Evolutionary conservation across 768 basidiomycete species (phyloP).

Genomic region (Coprinopsis cinerea): DNA sequence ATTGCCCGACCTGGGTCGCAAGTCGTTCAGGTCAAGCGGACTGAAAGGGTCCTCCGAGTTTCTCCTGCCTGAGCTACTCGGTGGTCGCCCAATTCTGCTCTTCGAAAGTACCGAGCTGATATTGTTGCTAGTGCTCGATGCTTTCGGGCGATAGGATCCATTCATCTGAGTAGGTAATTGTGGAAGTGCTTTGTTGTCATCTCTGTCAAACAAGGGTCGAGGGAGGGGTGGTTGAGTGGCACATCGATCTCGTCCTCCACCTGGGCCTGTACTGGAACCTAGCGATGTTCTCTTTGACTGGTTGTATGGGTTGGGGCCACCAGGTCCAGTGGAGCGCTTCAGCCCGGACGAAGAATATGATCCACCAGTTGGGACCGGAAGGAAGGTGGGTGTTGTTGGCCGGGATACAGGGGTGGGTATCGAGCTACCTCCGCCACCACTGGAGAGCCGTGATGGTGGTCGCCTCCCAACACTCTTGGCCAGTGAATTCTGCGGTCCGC

Average conservation of each 20-base stretch:
- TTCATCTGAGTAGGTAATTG: conserved; percentile 35
- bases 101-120: conserved; percentile 33
- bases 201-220: conserved; percentile 25
- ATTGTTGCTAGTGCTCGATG: conserved; percentile 29
- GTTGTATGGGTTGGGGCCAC: conserved; percentile 31
- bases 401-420: conserved; percentile 65
- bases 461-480: conserved; percentile 47
- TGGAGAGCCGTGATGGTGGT: conserved; percentile 71
- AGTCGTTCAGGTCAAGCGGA: conserved; percentile 24
- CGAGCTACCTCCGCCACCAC: conserved; percentile 52
- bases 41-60: conserved; percentile 19
- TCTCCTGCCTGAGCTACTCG: conserved; percentile 25
- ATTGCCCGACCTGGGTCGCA: conserved; percentile 23
- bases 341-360: conserved; percentile 39
- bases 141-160: conserved; percentile 42
- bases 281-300: conserved; percentile 59
- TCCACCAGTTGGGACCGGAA: conserved; percentile 59
- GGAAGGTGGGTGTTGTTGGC: conserved; percentile 70
- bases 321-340: conserved; percentile 57
- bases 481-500: conserved; percentile 20
- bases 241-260: conserved; percentile 28
- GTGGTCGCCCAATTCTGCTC: conserved; percentile 45
- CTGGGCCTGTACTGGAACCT: conserved; percentile 39
- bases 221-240: conserved; percentile 28
- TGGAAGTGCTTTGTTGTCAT: conserved; percentile 38